Percentiles rank a stretch among this genome's conserved stretches.
phyloP scores from a whole-genome alignment of 2,329 filamentous ascomycete species.

The Taxawa tesnikishii region DNA sequence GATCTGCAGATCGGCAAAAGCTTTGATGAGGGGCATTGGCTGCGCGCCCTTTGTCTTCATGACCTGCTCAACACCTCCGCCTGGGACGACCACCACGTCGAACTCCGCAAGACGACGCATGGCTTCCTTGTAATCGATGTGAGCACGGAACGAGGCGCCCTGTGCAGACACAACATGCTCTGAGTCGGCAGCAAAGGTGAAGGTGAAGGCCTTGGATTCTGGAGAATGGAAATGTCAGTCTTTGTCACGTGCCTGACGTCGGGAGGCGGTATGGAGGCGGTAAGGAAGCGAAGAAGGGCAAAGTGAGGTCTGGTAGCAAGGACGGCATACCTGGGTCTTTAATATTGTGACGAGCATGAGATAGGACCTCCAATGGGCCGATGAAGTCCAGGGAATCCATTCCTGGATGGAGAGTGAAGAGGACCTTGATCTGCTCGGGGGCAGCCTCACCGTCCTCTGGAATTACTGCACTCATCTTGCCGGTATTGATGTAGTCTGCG shows the following conservation, averaged over 20 bases:
- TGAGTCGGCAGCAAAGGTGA: slow-evolving; percentile 35
- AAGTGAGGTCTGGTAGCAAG: not conserved
- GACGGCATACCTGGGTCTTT: slow-evolving; percentile 37
- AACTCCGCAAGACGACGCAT: slow-evolving; percentile 61
- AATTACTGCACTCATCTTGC: slow-evolving; percentile 37
- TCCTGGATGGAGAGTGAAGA: slow-evolving; percentile 43
- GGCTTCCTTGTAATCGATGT: slow-evolving; percentile 69
- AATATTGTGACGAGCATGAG: slow-evolving; percentile 39
- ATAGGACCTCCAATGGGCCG: slow-evolving; percentile 47
- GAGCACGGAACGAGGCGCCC: slow-evolving; percentile 58
- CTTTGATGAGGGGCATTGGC: slow-evolving; percentile 59
- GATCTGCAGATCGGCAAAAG: slow-evolving; percentile 69
- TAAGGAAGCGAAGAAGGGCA: too few relatives aligned
- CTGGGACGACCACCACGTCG: slow-evolving; percentile 67
- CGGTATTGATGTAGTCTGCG: slow-evolving; percentile 15
- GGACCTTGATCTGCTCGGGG: slow-evolving; percentile 42
- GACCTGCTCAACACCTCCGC: slow-evolving; percentile 53
- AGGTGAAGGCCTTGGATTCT: slow-evolving; percentile 42
- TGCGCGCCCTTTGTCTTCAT: slow-evolving; percentile 53
- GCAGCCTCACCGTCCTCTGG: slow-evolving; percentile 25
- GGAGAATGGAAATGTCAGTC: slow-evolving; percentile 3
- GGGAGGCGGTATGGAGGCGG: not conserved
- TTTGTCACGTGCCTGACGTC: slow-evolving; percentile 2
- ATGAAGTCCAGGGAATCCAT: slow-evolving; percentile 46
- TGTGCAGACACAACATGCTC: slow-evolving; percentile 41